These are phyloP conservation scores for Hypoxylon sp. DNA, from an alignment of 2,329 filamentous ascomycete genomes.

Conservation along the genomic window DNA sequence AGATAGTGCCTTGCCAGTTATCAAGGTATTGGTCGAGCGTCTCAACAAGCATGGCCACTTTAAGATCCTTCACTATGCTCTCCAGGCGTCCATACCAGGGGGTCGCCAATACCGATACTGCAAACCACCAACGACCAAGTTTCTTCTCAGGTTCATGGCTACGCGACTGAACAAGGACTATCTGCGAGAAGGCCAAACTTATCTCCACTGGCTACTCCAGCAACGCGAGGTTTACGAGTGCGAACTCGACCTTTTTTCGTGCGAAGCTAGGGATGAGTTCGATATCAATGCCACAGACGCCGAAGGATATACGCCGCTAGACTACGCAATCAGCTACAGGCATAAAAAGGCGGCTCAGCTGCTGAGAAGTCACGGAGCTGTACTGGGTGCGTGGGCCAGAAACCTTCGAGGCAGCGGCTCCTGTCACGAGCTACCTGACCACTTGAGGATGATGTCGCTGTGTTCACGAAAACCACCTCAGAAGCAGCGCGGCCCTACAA, in stretches of 20 bases:
- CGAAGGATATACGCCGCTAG: background rate
- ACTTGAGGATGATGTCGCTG: background rate
- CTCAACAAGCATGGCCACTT: background rate
- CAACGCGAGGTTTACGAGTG: too few relatives aligned
- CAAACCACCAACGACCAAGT: background rate
- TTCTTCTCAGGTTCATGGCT: background rate
- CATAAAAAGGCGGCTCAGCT: background rate
- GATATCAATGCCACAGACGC: constrained; percentile 1
- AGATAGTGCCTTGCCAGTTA: background rate
- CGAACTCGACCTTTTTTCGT: too few relatives aligned
- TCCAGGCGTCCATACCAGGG: too few relatives aligned
- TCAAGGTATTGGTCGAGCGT: background rate
- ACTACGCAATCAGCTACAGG: background rate
- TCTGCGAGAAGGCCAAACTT: background rate
- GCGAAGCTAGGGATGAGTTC: background rate
- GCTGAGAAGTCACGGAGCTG: background rate
- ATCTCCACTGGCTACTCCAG: constrained; percentile 4
- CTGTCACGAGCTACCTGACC: background rate
- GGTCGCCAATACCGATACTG: too few relatives aligned
- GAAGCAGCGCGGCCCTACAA: too few relatives aligned
- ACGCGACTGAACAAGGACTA: background rate
- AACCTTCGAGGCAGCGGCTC: background rate
- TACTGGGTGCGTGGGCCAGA: background rate
- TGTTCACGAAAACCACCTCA: too few relatives aligned
- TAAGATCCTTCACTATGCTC: background rate